phyloP scores from a whole-genome alignment of 2,329 filamentous ascomycete species.

The Aphanoascus verrucosus region DNA sequence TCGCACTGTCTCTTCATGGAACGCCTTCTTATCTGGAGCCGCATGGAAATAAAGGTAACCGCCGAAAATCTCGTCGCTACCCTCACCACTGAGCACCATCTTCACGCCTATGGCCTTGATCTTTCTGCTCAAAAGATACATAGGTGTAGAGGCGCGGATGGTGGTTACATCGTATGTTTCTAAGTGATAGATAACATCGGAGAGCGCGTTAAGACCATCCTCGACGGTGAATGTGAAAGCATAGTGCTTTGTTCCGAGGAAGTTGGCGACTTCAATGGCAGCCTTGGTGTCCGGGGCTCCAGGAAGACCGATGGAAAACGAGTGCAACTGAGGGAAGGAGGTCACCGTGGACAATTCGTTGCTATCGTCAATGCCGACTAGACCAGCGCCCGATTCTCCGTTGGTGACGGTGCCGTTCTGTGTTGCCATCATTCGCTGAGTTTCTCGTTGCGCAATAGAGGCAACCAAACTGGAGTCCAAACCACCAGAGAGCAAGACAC shows the following conservation, averaged over 20 bases:
- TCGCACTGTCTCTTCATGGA: conserved; percentile 89
- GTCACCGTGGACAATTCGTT: conserved; percentile 82
- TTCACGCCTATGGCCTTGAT: conserved; percentile 99
- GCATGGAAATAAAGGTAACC: conserved; percentile 98
- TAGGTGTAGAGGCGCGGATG: conserved; percentile 93
- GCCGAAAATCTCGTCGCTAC: conserved; percentile 95
- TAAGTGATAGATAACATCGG: conserved; percentile 95
- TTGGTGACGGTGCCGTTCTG: conserved; percentile 37
- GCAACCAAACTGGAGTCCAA: conserved; percentile 93
- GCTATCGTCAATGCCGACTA: conserved; percentile 90
- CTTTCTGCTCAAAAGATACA: conserved; percentile 95
- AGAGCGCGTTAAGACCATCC: conserved; percentile 90
- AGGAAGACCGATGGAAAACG: conserved; percentile 94
- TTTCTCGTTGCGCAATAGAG: conserved; percentile 90
- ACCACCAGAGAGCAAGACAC: conserved; percentile 87
- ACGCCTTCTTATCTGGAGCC: conserved; percentile 79
- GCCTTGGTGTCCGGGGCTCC: conserved; percentile 86
- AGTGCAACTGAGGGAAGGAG: conserved; percentile 89
- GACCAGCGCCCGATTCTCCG: conserved; percentile 36
- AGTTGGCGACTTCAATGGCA: conserved; percentile 85
- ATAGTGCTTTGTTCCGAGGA: conserved; percentile 95
- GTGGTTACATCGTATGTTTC: conserved; percentile 98
- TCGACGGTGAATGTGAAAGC: conserved; percentile 97
- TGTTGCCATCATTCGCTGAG: conserved; percentile 59
- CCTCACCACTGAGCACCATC: conserved; percentile 97